Base-by-base conservation (phyloP, 2,329 filamentous ascomycete species). In the Hypoxylon sp. region DNA sequence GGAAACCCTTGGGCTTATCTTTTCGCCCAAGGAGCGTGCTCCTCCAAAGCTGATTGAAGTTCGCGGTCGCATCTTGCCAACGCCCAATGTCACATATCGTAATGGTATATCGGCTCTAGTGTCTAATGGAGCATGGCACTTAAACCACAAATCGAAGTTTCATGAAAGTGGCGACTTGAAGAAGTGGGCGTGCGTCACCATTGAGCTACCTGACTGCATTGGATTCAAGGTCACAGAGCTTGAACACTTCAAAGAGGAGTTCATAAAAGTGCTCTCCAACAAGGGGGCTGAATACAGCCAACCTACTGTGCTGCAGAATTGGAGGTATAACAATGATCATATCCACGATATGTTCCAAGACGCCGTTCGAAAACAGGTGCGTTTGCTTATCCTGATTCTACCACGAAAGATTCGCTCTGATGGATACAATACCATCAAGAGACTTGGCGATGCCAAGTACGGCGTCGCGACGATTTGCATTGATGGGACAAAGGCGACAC, bases 401-500 rank as follows among this genome's bases (percentile, higher is more conserved):
- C 17, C 39, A 21, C 39, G 11, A 11, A 44, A 19, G 3, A 73
- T 88, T 0, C 35, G 39, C 79, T 81, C 11, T 69, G 72, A 11
- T 74, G 75, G 87, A 2, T 91, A 91, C 77, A 84, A 85, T 58
- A 80, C 78, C 1, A 81, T 92, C 72, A 92, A 92, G 75, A 80
- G 77, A 21, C 79, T 84, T 4, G 88, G 86, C 48, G 90, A 92
- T 72, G 78, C 86, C 1, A 78, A 80, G 7, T 78, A 82, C 53
- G 90, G 89, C 4, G 80, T 92, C 1, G 85, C 85, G 59, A 89
- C 89, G 3, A 82, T 91, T 66, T 90, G 87, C 73, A 52, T 81
- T 86, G 10, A 80, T 87, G 0, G 83, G 79, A 2, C 24, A 27
- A 27, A 27, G 5, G 24, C 3, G 24, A 27, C 24, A 27, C 24